Base-by-base conservation (phyloP, 805 yeast species). In the Candida glaebosa region DNA sequence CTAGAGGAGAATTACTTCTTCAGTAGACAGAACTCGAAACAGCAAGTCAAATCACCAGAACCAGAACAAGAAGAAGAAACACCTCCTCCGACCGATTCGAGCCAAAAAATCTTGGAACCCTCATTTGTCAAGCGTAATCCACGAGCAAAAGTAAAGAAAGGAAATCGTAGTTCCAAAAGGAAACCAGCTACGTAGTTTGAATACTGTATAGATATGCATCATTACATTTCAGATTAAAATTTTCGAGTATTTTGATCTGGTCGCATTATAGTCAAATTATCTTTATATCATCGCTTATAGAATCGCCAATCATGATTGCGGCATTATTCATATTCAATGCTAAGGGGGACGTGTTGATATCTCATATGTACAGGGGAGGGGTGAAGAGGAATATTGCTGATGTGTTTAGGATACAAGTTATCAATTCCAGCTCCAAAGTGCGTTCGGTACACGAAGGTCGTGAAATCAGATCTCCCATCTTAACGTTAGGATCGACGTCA, bases 401-500 rank as follows among this genome's bases (percentile, higher is more conserved):
- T 51, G 87, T 89, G 22, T 91, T 91, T 56, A 76, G 96, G n/a
- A 82, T 89, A 41, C 96, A 91, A 57, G 96, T 91, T 19, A 87
- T 91, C 32, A 71, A 86, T 40, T 76, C 82, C 42, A 69, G 40
- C 25, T 40, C 56, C 22, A 54, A 57, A 34, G 39, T 18, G 38
- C 43, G 46, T 17, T 33, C 41, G 18, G 30, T 54, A 34, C 38
- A 51, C 36, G 53, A 51, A 18, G 38, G 47, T 28, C 44, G 45
- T 25, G 38, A 54, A 31, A 46, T 51, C 32, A 31, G 39, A 38
- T 66, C 70, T 39, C 75, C 75, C 8, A 66, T 69, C 31, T 65
- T 91, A 34, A 93, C 98, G 0, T 65, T 93, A 34, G 98, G 98
- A 1, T 87, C 96, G 0, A 93, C 98, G 0, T 84, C 96, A 0